Evolutionary conservation across 2,329 filamentous ascomycete genomes (phyloP), one percentile per base, ranked within the genome.

Genomic region (Colletotrichum scovillei): DNA sequence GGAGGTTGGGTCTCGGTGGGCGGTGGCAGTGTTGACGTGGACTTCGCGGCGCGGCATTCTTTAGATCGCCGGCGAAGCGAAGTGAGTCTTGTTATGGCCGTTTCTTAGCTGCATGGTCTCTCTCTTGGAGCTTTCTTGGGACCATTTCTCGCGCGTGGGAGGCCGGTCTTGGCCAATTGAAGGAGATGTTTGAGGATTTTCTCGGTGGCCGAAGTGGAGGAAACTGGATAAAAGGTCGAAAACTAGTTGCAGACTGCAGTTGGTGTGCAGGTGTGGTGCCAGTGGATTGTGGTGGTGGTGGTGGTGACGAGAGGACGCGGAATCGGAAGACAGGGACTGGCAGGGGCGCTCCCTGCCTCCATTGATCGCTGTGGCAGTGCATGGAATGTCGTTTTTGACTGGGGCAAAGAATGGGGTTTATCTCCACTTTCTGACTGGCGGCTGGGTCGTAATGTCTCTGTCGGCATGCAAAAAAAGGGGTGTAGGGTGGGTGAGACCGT

Each of bases 321-420:
- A 63, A 49, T 64, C 22, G 63, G 19, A 46, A 42, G 38, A 8
- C 38, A 42, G 30, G 49, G 49, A 49, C 62, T 46, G 53, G 26
- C 28, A 67, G 35, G 55, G 55, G 22, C 19, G 26, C 55, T 62
- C 62, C 71, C 65, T 73, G 65, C 35, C 55, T 62, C 62, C 71
- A 71, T 73, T 73, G 62, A 73, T 73, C 71, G 67, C 56, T 66
- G 71, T 73, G 71, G 71, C 71, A 73, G 71, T 73, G 71, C 71
- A 71, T 60, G 46, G 35, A 60, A 63, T 60, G 67, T 70, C 26
- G 67, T 38, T 35, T 60, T 60, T 60, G 46, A 70, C 56, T 73
- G 71, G 71, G 38, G 59, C 35, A 62, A 70, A 69, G 46, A 55
- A 64, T 49, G 70, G 67, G 38, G 69, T 46, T 46, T n/a, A 42